Evolutionary conservation across 805 yeast species (phyloP).

Genomic region (Tetrapisispora taiwanensis): DNA sequence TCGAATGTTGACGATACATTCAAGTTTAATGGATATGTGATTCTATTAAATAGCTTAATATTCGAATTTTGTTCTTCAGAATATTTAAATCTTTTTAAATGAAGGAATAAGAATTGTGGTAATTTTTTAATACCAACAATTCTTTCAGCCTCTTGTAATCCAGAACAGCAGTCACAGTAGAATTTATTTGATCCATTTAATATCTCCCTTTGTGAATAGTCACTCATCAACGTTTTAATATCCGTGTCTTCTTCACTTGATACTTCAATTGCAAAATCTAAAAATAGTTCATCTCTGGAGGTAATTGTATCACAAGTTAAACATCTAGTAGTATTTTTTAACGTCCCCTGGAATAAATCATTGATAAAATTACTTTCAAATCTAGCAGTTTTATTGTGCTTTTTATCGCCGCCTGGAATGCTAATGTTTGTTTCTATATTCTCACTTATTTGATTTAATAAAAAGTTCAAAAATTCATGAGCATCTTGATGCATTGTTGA

Average conservation of each 20-base stretch:
- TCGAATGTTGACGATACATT: constrained; percentile 47
- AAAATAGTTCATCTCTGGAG: constrained; percentile 71
- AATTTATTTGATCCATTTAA: constrained; percentile 82
- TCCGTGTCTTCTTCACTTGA: constrained; percentile 66
- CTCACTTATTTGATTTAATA: constrained; percentile 65
- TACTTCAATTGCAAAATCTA: constrained; percentile 80
- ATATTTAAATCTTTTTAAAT: constrained; percentile 86
- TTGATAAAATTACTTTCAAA: constrained; percentile 42
- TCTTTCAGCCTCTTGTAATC: constrained; percentile 89
- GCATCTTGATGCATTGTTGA: constrained; percentile 97
- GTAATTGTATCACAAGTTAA: constrained; percentile 78
- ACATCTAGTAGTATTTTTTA: constrained; percentile 84
- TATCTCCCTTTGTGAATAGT: constrained; percentile 74
- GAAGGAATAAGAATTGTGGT: constrained; percentile 73
- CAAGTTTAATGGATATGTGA: constrained; percentile 66
- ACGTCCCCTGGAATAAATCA: constrained; percentile 69
- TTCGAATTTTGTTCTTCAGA: constrained; percentile 71
- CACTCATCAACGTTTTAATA: constrained; percentile 35
- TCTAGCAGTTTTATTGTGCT: not conserved
- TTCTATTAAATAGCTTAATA: constrained; percentile 78
- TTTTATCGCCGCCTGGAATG: no score
- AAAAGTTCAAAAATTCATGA: constrained; percentile 85
- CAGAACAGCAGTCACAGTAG: constrained; percentile 82
- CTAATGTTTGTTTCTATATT: not conserved
- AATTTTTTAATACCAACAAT: constrained; percentile 68